phyloP scores from a whole-genome alignment of 768 basidiomycete genomes.

The Tephrocybe sp. region DNA sequence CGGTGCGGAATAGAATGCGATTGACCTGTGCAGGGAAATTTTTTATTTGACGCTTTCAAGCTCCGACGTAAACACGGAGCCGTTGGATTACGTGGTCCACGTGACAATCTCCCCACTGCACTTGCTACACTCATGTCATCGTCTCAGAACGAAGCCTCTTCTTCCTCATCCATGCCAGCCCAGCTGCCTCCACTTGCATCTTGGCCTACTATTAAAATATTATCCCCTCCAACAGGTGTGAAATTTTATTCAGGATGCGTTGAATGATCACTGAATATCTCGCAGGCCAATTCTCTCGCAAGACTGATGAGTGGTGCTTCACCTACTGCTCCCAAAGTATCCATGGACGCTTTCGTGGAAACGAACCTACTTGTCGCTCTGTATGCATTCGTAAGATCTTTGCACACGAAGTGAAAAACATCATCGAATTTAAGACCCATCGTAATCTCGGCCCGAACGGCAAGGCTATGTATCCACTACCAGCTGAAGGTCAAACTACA shows the following conservation, averaged over 20 bases:
- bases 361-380: constrained; percentile 54
- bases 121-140: constrained; percentile 23
- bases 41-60: constrained; percentile 17
- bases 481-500: constrained; percentile 58
- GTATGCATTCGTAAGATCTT: constrained; percentile 66
- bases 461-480: constrained; percentile 57
- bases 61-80: constrained; percentile 20
- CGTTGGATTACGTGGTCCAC: constrained; percentile 13
- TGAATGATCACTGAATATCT: not conserved
- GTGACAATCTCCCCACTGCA: constrained; percentile 6
- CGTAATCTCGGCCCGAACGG: constrained; percentile 39
- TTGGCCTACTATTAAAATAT: constrained; percentile 54
- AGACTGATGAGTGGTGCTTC: constrained; percentile 63
- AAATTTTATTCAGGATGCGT: not conserved
- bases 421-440: constrained; percentile 43
- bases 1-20: constrained; percentile 38
- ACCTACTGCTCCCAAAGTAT: constrained; percentile 61
- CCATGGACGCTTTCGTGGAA: constrained; percentile 45
- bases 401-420: constrained; percentile 60
- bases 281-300: constrained; percentile 54
- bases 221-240: constrained; percentile 49
- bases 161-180: constrained; percentile 6
- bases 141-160: constrained; percentile 20
- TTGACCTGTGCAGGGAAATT: constrained; percentile 11
- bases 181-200: constrained; percentile 37